Percentiles rank a stretch among this genome's conserved stretches.
These are phyloP conservation scores for Helichrysum umbraculigerum DNA, from an alignment of 129 eudicot genomes.

Conservation along the genomic window DNA sequence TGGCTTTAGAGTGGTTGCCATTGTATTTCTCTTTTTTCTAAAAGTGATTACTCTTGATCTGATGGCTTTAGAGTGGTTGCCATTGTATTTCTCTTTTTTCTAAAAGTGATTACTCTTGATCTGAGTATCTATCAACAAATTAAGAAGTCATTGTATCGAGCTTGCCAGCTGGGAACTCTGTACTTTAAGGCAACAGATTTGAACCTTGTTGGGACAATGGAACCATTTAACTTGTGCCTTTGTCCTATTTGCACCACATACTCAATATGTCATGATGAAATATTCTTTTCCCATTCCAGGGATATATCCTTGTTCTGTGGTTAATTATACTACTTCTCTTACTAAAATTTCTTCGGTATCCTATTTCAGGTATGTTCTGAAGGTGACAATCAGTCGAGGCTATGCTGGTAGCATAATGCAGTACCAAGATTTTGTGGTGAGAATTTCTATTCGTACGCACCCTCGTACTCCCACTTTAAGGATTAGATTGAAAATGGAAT, in stretches of 20 bases:
- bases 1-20: neutral
- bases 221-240: neutral
- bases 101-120: neutral
- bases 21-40: neutral
- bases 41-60: neutral
- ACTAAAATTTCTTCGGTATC: constrained; percentile 17
- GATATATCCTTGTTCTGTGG: neutral
- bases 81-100: neutral
- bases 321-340: neutral
- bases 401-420: constrained; percentile 90
- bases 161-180: neutral
- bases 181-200: neutral
- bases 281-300: neutral
- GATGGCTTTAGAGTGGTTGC: neutral
- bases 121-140: neutral
- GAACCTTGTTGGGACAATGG: neutral
- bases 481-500: neutral
- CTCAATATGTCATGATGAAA: neutral
- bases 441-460: neutral
- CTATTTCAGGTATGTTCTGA: constrained; percentile 76
- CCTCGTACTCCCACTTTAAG: neutral
- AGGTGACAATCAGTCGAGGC: constrained; percentile 91
- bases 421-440: constrained; percentile 89
- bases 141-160: neutral
- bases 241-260: constrained; percentile 1